phyloP scores from a whole-genome alignment of 2,329 filamentous ascomycete genomes.

The Arthrobotrys musiformis region DNA sequence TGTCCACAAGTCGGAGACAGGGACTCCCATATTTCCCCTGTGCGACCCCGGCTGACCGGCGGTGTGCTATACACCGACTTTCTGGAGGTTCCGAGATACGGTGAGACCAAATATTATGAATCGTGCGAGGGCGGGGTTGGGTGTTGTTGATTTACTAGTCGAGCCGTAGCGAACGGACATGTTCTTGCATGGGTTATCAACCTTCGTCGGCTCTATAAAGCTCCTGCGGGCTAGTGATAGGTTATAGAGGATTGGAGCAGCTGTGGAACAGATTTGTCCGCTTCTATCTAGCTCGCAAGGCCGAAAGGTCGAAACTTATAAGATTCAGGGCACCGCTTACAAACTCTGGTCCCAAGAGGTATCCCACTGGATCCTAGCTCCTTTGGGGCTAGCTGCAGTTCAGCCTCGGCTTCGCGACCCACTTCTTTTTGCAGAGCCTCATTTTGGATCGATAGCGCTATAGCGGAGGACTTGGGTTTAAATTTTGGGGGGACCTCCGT shows the following conservation, averaged over 20 bases:
- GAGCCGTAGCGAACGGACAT: conserved; percentile 36
- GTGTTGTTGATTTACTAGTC: conserved; percentile 36
- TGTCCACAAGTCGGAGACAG: conserved; percentile 40
- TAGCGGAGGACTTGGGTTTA: not conserved
- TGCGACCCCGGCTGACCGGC: conserved; percentile 35
- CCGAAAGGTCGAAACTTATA: conserved; percentile 22
- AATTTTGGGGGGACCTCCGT: conserved; percentile 9
- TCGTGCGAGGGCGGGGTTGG: conserved; percentile 46
- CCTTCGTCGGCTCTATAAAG: not conserved
- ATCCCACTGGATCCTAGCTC: conserved; percentile 12
- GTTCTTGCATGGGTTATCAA: conserved; percentile 35
- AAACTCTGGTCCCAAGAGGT: conserved; percentile 5
- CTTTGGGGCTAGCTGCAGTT: conserved; percentile 29
- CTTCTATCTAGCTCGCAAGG: conserved; percentile 1
- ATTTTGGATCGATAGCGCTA: conserved; percentile 21
- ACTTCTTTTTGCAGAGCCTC: conserved; percentile 38
- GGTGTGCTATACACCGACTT: conserved; percentile 35
- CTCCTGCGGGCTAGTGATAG: not conserved
- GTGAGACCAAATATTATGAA: conserved; percentile 3
- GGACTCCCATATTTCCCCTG: conserved; percentile 53
- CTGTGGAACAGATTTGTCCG: not conserved
- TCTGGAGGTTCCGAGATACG: conserved; percentile 3
- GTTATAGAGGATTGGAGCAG: not conserved
- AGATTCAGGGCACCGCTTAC: conserved; percentile 12
- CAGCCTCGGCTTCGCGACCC: conserved; percentile 42